These are phyloP conservation scores for Persicaria maculosa DNA, from an alignment of 148 eudicot species.

Conservation along the genomic window DNA sequence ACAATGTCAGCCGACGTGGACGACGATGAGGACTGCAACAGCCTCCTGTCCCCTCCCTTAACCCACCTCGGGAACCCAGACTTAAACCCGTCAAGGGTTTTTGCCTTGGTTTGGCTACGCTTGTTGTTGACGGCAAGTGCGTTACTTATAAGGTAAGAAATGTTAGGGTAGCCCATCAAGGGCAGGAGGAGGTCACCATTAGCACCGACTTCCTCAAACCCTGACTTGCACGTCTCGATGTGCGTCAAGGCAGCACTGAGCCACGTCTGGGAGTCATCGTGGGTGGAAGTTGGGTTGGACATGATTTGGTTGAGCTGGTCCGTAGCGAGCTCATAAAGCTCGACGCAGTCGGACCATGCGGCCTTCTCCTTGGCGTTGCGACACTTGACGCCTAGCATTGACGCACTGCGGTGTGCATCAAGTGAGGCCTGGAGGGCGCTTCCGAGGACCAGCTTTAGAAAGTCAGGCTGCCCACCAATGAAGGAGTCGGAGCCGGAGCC, in stretches of 20 bases:
- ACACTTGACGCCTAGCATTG: conserved; percentile 27
- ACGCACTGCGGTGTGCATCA: conserved; percentile 21
- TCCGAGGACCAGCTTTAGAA: conserved; percentile 29
- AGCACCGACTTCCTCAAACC: conserved; percentile 44
- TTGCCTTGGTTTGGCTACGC: conserved; percentile 14
- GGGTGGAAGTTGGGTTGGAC: conserved; percentile 13
- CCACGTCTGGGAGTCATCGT: conserved; percentile 58
- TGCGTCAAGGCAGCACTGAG: conserved; percentile 69
- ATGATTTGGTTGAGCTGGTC: conserved; percentile 38
- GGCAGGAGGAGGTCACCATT: conserved; percentile 22
- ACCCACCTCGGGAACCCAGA: conserved; percentile 54
- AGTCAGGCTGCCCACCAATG: conserved; percentile 33
- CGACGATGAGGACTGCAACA: conserved; percentile 28
- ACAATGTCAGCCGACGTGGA: conserved; percentile 29
- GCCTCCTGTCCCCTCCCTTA: conserved; percentile 33
- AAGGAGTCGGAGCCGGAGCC: conserved; percentile 14
- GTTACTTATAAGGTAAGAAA: conserved; percentile 48
- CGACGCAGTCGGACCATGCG: conserved; percentile 63
- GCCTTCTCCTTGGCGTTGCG: conserved; percentile 38
- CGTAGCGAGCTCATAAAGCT: conserved; percentile 49
- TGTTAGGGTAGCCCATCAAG: conserved; percentile 30
- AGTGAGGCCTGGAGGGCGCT: conserved; percentile 36
- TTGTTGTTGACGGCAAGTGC: conserved; percentile 45
- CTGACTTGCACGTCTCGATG: conserved; percentile 52
- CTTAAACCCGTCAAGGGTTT: conserved; percentile 12